A percentile compares a stretch with the other conserved stretches of the same genome.
These are phyloP conservation scores for Neurospora sp. DNA, from an alignment of 495 filamentous ascomycete species.

Conservation along the genomic window DNA sequence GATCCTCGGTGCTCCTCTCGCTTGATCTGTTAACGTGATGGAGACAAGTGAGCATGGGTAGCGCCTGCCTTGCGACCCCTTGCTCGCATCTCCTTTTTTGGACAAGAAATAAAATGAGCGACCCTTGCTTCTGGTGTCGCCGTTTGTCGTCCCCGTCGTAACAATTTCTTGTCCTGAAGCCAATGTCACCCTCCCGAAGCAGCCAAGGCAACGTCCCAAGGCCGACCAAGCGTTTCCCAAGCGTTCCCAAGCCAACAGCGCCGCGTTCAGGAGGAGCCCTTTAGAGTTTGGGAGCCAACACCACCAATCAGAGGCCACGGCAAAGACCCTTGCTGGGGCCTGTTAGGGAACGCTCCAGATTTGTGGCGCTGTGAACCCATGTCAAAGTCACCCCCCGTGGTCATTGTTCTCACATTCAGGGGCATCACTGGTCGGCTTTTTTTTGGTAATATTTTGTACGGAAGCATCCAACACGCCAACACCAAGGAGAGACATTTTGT, in stretches of 20 bases:
- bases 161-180: background rate
- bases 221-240: background rate
- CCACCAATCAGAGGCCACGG: background rate
- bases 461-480: background rate
- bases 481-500: background rate
- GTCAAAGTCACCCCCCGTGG: background rate
- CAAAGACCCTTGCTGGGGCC: background rate
- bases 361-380: constrained; percentile 6
- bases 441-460: background rate
- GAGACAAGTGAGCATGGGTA: background rate
- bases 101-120: background rate
- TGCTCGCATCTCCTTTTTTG: background rate
- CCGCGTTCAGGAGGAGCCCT: background rate
- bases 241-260: background rate
- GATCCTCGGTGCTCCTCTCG: background rate
- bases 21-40: background rate
- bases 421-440: background rate
- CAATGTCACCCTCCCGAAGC: background rate
- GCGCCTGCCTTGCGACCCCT: background rate
- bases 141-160: background rate
- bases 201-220: background rate
- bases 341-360: constrained; percentile 1
- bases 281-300: background rate
- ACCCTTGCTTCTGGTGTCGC: background rate
- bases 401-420: background rate